These are phyloP conservation scores for Scenedesmus sp. DNA, from an alignment of 163 green algal species.

Conservation along the genomic window DNA sequence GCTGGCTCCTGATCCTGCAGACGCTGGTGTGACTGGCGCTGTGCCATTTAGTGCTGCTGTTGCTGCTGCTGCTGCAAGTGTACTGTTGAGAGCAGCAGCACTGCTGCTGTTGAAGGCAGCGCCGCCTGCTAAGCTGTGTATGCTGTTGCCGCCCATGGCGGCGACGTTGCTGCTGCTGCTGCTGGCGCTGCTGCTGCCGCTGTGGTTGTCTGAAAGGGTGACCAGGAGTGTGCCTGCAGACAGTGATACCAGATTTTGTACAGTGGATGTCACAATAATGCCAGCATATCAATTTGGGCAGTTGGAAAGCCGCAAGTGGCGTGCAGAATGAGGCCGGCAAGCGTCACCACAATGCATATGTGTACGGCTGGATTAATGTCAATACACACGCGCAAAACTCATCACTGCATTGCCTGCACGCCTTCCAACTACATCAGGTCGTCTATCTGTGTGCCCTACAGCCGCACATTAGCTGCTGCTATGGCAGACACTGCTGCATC, in stretches of 20 bases:
- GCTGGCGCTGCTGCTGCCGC: slow-evolving; percentile 15
- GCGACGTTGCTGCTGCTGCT: neutral
- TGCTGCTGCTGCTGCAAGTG: neutral
- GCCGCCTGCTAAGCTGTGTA: slow-evolving; percentile 6
- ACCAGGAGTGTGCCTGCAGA: slow-evolving; percentile 72
- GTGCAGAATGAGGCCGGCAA: no score
- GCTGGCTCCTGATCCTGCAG: slow-evolving; percentile 11
- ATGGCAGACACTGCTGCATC: neutral
- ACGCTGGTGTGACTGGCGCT: slow-evolving; percentile 39
- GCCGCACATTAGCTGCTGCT: neutral
- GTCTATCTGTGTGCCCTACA: neutral
- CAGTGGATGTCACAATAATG: no score
- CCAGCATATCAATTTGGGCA: no score
- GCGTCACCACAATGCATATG: no score
- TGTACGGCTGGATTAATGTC: no score
- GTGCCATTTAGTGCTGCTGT: slow-evolving; percentile 5
- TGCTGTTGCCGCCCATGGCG: neutral
- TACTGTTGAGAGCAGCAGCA: neutral
- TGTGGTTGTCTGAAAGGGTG: slow-evolving; percentile 70
- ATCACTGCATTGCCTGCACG: no score
- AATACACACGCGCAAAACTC: no score
- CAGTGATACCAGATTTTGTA: neutral
- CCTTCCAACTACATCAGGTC: neutral
- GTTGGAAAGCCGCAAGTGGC: no score
- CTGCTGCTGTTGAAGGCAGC: neutral